Conservation (phyloP, 108 stramenopile genomes). For the Parietichytrium sp. region DNA sequence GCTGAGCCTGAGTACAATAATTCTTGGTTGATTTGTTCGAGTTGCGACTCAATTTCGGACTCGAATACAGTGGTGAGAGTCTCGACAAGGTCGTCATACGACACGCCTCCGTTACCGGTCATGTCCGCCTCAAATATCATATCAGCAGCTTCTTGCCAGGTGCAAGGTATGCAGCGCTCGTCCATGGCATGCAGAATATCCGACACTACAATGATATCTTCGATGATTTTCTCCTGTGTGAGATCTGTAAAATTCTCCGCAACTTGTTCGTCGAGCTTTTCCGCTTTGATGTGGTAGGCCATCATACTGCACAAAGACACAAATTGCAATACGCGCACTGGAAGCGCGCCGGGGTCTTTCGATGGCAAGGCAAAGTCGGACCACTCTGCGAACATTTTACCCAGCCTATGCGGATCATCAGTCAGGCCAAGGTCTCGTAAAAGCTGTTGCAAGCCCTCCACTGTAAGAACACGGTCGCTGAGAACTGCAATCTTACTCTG, state of each 20-base stretch:
- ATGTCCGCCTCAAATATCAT: slow-evolving; percentile 38
- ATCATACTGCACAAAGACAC: slow-evolving; percentile 1
- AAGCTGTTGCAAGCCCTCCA: slow-evolving; percentile 7
- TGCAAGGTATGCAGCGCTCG: neutral
- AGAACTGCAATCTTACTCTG: neutral
- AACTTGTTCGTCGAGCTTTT: slow-evolving; percentile 16
- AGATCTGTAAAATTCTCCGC: neutral
- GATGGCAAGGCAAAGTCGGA: slow-evolving; percentile 21
- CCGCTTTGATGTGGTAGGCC: slow-evolving; percentile 27
- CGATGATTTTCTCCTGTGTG: neutral
- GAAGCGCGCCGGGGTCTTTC: neutral
- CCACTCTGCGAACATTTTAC: slow-evolving; percentile 19
- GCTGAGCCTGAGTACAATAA: no score
- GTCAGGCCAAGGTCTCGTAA: neutral
- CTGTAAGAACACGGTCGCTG: neutral
- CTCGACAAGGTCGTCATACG: slow-evolving; percentile 31
- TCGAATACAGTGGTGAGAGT: slow-evolving; percentile 30
- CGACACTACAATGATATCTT: neutral
- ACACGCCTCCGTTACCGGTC: slow-evolving; percentile 11
- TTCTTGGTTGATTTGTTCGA: slow-evolving; percentile 16
- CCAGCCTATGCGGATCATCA: neutral
- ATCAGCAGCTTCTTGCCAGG: slow-evolving; percentile 14
- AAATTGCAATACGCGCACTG: slow-evolving; percentile 6
- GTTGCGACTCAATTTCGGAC: slow-evolving; percentile 11
- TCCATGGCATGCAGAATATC: slow-evolving; percentile 5